Percentiles rank a stretch among this genome's conserved stretches.
Evolutionary conservation across 2,329 filamentous ascomycete species (phyloP).

Genomic region (Hypoxylon sp.): DNA sequence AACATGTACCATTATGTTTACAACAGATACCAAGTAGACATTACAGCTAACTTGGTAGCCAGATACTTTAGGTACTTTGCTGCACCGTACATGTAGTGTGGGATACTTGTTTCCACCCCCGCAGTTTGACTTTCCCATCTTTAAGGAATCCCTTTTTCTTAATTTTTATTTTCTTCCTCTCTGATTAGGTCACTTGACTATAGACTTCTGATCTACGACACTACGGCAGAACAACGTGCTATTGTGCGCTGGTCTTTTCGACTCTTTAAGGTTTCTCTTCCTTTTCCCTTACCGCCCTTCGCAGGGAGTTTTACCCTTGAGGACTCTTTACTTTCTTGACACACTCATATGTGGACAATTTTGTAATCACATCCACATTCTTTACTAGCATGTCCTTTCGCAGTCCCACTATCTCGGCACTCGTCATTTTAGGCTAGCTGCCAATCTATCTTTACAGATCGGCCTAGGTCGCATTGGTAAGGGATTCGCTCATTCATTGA

Average conservation of each 20-base stretch:
- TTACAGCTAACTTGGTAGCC: background rate
- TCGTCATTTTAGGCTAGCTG: slow-evolving; percentile 34
- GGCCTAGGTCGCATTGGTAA: slow-evolving; percentile 25
- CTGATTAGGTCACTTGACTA: background rate
- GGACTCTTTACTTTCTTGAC: slow-evolving; percentile 2
- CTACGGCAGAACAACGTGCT: background rate
- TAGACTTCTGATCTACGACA: background rate
- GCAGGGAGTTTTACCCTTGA: background rate
- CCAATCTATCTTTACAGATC: slow-evolving; percentile 11
- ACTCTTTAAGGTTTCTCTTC: background rate
- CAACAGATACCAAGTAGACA: background rate
- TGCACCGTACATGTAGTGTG: slow-evolving; percentile 3
- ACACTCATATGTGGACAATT: slow-evolving; percentile 15
- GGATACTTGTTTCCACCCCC: slow-evolving; percentile 26
- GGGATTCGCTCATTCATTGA: slow-evolving; percentile 17
- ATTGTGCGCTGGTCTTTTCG: slow-evolving; percentile 8
- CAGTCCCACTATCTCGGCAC: slow-evolving; percentile 31
- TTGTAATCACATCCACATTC: slow-evolving; percentile 12
- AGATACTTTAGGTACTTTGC: background rate
- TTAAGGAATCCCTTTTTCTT: slow-evolving; percentile 26
- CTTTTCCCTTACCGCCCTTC: background rate
- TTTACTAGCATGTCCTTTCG: slow-evolving; percentile 13
- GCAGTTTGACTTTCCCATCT: slow-evolving; percentile 38
- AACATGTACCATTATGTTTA: background rate
- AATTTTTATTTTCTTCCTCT: background rate